Conservation (phyloP, 2,329 filamentous ascomycete genomes). For the Sordariomycetes sp. region DNA sequence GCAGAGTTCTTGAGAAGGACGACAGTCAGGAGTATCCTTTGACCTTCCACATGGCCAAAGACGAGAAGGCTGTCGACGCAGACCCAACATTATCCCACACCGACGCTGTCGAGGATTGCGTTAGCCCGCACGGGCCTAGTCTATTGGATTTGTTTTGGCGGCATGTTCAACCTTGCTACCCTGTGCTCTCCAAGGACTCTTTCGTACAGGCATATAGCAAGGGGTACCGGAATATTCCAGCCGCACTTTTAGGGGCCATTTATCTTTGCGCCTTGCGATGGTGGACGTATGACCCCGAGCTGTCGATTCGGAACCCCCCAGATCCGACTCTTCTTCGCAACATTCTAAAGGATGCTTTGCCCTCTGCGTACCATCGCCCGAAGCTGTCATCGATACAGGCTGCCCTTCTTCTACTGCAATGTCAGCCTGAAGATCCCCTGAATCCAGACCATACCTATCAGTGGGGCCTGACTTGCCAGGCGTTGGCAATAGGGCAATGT, state of each 20-base stretch:
- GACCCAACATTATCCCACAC: conserved; percentile 13
- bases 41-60: conserved; percentile 21
- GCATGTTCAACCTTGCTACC: conserved; percentile 44
- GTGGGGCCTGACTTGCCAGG: conserved; percentile 25
- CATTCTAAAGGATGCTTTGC: conserved; percentile 20
- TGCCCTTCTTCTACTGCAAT: conserved; percentile 30
- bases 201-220: conserved; percentile 43
- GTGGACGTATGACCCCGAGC: conserved; percentile 34
- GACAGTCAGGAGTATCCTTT: conserved; percentile 19
- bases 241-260: conserved; percentile 42
- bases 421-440: conserved; percentile 19
- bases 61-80: conserved; percentile 17
- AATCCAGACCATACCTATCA: conserved; percentile 22
- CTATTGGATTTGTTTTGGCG: conserved; percentile 55
- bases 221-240: conserved; percentile 40
- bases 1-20: conserved; percentile 43
- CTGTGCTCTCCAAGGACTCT: conserved; percentile 42
- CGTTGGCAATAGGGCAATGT: conserved; percentile 36
- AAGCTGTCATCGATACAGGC: conserved; percentile 33
- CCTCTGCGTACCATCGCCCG: conserved; percentile 23
- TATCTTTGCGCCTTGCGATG: conserved; percentile 46
- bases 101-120: conserved; percentile 45
- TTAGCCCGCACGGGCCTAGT: conserved; percentile 47
- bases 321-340: conserved; percentile 19
- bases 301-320: conserved; percentile 28